Percentiles rank a stretch among this genome's conserved stretches.
Conservation (phyloP, 352 stramenopile genomes). For the Phytophthora nicotianae region DNA sequence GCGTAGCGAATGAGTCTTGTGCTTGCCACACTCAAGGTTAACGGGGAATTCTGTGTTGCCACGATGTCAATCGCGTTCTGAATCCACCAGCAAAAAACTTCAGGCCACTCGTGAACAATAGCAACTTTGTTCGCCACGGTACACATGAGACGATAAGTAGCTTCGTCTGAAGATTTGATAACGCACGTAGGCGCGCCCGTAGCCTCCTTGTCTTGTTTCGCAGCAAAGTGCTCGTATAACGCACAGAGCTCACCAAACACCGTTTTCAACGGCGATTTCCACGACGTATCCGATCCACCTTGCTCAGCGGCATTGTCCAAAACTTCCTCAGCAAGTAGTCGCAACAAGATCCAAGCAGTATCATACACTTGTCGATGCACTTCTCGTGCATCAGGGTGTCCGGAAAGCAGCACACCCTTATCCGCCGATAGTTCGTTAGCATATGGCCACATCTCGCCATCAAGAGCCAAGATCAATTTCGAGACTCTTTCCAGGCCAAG, state of each 20-base stretch:
- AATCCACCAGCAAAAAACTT: slow-evolving; percentile 35
- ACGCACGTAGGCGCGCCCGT: not conserved
- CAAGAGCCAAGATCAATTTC: slow-evolving; percentile 23
- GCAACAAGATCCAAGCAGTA: slow-evolving; percentile 30
- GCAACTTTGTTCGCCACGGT: slow-evolving; percentile 16
- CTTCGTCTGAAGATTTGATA: slow-evolving; percentile 11
- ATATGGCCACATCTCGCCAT: not conserved
- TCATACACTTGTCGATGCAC: slow-evolving; percentile 28
- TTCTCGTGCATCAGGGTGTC: slow-evolving; percentile 1
- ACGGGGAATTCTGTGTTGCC: not conserved
- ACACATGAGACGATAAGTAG: slow-evolving; percentile 32
- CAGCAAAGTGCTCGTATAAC: slow-evolving; percentile 30
- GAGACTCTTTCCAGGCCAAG: slow-evolving; percentile 18
- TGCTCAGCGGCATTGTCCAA: not conserved
- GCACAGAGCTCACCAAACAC: slow-evolving; percentile 21
- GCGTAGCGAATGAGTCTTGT: slow-evolving; percentile 26
- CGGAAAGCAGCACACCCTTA: not conserved
- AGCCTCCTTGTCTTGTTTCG: slow-evolving; percentile 6
- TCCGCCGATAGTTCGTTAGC: not conserved
- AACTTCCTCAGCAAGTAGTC: slow-evolving; percentile 34
- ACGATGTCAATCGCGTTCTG: slow-evolving; percentile 26
- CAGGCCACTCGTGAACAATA: slow-evolving; percentile 20
- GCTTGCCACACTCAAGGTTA: slow-evolving; percentile 22
- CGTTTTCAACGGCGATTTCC: slow-evolving; percentile 12
- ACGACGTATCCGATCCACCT: slow-evolving; percentile 2